Evolutionary conservation across 2,329 filamentous ascomycete species (phyloP), one percentile per base, ranked within the genome.

Genomic region (Dactylellina drechsleri): DNA sequence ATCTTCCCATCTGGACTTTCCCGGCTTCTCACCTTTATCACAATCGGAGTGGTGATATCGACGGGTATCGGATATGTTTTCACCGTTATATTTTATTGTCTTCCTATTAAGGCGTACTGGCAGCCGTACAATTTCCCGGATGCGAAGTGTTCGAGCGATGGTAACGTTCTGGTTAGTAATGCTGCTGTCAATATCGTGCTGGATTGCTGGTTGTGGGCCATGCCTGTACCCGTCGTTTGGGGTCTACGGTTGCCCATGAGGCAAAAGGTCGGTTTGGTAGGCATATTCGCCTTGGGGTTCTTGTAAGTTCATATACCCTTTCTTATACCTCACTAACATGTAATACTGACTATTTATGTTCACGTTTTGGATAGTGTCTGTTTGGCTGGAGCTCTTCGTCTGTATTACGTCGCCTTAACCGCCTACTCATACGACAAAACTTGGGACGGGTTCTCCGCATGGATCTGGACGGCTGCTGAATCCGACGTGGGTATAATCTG

Each of bases 401-500:
- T 76, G 2, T 65, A 71, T n/a, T 76, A 76, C 28, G 66, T 76
- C 26, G 62, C 66, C 47, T 45, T 50, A 52, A 71, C 72, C 16
- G 66, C 72, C 1, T 70, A 70, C 13, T 66, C 64, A 5, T 71
- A 76, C 53, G 72, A 71, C 16, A 67, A 61, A 50, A 71, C 65
- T 4, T 70, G 65, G 72, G 72, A 76, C 16, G 72, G 72, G 1
- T 76, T 76, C n/a, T 61, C 43, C 6, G 72, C 72, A 7, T 76
- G 72, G 72, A 76, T 76, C 45, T 76, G 72, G 72, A 66, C 66
- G 6, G 72, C 72, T 1, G 58, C 64, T 2, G 72, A 76, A 36
- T 76, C 66, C 36, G 72, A 76, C 41, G 66, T 76, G 6, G 72
- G 72, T 2, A 76, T 76, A n/a, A 76, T 76, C 15, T 76, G 72